Percentiles rank a stretch among this genome's conserved stretches.
phyloP scores from a whole-genome alignment of 2,329 filamentous ascomycete species.

The Ophiocordyceps polyrhachis-furcata region DNA sequence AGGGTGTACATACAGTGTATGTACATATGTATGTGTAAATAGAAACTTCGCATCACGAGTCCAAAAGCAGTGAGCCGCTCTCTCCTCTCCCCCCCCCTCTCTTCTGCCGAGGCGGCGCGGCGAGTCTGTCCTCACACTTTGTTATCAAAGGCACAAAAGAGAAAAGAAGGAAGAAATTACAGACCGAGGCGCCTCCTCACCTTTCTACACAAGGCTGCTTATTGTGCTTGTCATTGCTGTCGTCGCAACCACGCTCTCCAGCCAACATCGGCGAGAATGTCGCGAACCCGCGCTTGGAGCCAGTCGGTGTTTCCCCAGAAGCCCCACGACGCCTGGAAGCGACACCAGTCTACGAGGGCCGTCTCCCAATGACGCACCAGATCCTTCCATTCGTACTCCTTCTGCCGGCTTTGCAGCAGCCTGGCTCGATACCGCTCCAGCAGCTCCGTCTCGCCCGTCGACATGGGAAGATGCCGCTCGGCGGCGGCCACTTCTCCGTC shows the following conservation, averaged over 20 bases:
- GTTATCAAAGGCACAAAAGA: no score
- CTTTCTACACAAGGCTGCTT: no score
- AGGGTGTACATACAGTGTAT: no score
- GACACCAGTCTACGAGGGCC: conserved; percentile 48
- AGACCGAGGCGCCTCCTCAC: no score
- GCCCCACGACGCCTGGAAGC: conserved; percentile 41
- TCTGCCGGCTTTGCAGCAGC: conserved; percentile 10
- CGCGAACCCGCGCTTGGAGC: conserved; percentile 34
- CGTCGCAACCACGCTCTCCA: conserved; percentile 26
- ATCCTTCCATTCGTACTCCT: conserved; percentile 30
- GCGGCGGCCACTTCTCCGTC: conserved; percentile 10
- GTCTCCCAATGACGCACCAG: conserved; percentile 46
- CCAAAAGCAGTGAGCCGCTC: no score
- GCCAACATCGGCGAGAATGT: conserved; percentile 22
- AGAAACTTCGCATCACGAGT: no score
- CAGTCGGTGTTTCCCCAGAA: conserved; percentile 42
- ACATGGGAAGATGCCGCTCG: conserved; percentile 23
- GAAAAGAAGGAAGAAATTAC: no score
- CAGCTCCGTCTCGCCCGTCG: conserved; percentile 28
- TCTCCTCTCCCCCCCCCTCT: no score
- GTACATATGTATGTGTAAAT: no score
- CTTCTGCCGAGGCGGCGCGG: no score
- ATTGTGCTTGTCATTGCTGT: no score
- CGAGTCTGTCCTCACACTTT: no score
- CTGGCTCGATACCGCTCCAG: conserved; percentile 27